phyloP scores from a whole-genome alignment of 2,329 filamentous ascomycete species.

The Cryphonectria nitschkei region DNA sequence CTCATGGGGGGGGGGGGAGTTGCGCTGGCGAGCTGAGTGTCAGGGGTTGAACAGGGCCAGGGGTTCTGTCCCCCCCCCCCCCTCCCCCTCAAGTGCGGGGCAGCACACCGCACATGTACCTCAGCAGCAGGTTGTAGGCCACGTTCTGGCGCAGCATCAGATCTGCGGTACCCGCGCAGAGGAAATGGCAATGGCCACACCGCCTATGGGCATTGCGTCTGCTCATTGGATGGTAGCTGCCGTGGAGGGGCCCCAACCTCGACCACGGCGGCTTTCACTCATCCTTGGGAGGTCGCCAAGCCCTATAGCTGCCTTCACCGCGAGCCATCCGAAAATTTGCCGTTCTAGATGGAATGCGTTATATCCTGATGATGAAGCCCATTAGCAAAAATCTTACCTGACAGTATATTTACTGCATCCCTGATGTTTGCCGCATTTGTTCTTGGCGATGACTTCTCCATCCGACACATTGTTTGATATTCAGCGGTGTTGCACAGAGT shows the following conservation, averaged over 20 bases:
- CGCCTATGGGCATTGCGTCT: not conserved
- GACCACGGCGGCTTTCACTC: not conserved
- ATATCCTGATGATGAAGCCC: not conserved
- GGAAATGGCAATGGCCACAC: conserved; percentile 1
- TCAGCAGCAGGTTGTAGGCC: not conserved
- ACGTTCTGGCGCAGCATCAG: not conserved
- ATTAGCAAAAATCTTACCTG: not conserved
- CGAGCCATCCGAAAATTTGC: not conserved
- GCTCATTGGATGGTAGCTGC: conserved; percentile 1
- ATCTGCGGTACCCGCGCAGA: not conserved
- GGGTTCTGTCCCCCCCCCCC: not conserved
- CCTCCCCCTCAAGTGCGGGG: not conserved
- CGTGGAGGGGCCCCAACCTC: not conserved
- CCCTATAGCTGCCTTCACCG: not conserved
- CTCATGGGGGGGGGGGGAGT: not conserved
- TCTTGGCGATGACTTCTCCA: not conserved
- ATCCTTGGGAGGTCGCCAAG: not conserved
- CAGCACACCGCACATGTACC: conserved; percentile 1
- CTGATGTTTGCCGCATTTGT: not conserved
- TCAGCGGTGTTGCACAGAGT: not conserved
- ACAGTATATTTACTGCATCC: not conserved
- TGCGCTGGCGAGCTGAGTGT: conserved; percentile 9
- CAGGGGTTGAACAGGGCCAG: conserved; percentile 10
- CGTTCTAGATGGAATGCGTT: not conserved
- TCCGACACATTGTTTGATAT: not conserved